Base-by-base conservation (phyloP, 441 rosid genomes). In the Croton laevigatus region DNA sequence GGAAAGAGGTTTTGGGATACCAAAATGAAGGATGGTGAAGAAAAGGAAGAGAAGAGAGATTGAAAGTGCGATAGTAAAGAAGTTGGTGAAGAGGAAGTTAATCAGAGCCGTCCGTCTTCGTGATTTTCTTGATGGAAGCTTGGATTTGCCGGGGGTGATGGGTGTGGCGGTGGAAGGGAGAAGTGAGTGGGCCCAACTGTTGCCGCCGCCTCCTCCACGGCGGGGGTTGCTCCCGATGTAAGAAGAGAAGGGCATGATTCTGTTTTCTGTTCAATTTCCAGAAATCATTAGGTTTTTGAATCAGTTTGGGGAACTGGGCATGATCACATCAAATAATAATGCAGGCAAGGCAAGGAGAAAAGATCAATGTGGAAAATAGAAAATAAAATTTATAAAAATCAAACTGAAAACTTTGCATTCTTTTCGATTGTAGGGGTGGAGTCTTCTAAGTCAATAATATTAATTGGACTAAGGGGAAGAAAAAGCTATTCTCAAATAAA, bases 181-280 rank as follows among this genome's bases (percentile, higher is more conserved):
- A 23, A 80, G 76, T 0, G 91, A 76, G 46, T 73, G 76, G 17
- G 86, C 81, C 89, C 96, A 82, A 22, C 80, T 68, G 69, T 79
- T 60, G 55, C 75, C 77, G 52, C 48, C 63, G 66, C 76, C 83
- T 70, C 82, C 79, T 36, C 85, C 85, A 62, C 98, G 93, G 81
- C 96, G 94, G 55, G 78, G 71, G 81, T 84, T 83, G 77, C 90
- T 68, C 57, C 80, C 73, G 11, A 92, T 74, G 75, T 89, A 86
- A 57, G 94, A 86, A 81, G 94, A 89, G 75, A 89, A 63, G 52
- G 96, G 89, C 98, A 91, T 91, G n/a, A 40, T 19, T 67, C 3
- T 7, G 44, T 7, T 53, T 53, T 19, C 10, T 8, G 57, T 53
- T 19, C 17, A 49, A 45, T 45, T 45, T 45, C 49, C 9, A 45